phyloP scores from a whole-genome alignment of 768 basidiomycete genomes.

The Rubroboletus satanas region DNA sequence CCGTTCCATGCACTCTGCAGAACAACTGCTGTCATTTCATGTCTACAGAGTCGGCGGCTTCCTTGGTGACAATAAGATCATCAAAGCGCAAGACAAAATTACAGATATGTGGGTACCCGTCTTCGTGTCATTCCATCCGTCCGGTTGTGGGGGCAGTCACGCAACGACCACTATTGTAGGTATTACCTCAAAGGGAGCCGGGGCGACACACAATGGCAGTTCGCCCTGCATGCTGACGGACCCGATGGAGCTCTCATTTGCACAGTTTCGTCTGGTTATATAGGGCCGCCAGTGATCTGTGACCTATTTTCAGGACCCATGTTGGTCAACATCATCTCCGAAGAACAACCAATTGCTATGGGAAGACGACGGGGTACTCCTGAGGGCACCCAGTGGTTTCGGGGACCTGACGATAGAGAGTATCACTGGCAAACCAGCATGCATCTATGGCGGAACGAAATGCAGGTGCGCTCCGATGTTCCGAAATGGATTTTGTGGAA shows the following conservation, averaged over 20 bases:
- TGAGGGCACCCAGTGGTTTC: conserved; percentile 20
- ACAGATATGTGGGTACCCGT: conserved; percentile 17
- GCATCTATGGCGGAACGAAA: conserved; percentile 16
- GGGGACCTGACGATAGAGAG: conserved; percentile 19
- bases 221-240: conserved; percentile 18
- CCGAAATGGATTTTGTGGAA: not conserved
- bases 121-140: not conserved
- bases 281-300: conserved; percentile 11
- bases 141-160: not conserved
- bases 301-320: conserved; percentile 4
- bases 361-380: conserved; percentile 9
- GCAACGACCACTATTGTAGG: conserved; percentile 5
- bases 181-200: conserved; percentile 24
- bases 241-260: conserved; percentile 18
- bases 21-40: conserved; percentile 18
- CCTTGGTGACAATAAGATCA: conserved; percentile 23
- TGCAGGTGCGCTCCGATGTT: conserved; percentile 17
- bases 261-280: conserved; percentile 20
- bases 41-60: conserved; percentile 25
- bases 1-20: conserved; percentile 1
- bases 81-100: conserved; percentile 25
- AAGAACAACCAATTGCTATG: conserved; percentile 6
- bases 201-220: conserved; percentile 15
- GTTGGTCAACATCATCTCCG: conserved; percentile 15
- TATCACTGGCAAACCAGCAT: conserved; percentile 20